Base-by-base conservation (phyloP, 129 eudicot genomes). In the Tagetes erecta region DNA sequence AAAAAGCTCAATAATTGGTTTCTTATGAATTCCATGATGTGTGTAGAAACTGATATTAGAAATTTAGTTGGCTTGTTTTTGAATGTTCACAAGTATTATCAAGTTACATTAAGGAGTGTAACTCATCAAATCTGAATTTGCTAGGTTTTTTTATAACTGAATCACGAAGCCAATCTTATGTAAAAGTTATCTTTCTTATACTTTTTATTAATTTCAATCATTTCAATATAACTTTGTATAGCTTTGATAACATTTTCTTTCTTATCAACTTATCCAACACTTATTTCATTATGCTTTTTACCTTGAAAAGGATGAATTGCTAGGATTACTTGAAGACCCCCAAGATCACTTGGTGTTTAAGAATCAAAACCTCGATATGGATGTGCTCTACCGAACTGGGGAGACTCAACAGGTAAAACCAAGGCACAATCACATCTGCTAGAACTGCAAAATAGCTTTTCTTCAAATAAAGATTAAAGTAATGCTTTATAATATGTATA, bases 261-360 rank as follows among this genome's bases (percentile, higher is more conserved):
- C 41, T 10, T 40, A 38, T 37, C 30, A 13, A 30, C 11, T 72
- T 44, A 45, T 75, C 1, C 53, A 8, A 56, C 34, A 1, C 49
- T 69, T 56, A 66, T 79, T 45, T 38, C 27, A 51, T 14, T 78
- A 8, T 67, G n/a, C 4, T 59, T 37, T 7, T 80, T 42, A 37
- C 76, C 30, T 67, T 47, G 64, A 76, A 76, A 84, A 92, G 98
- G 98, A 92, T 87, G 98, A 92, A 80, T 76, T 92, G 79, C 90
- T 89, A 68, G 96, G 98, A 52, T 83, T 89, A 74, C 84, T 76
- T 71, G 96, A 86, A 39, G 89, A 85, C 68, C 42, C 87, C 4
- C 80, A 80, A 62, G 76, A 84, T 62, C 88, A 89, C 81, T 70
- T 46, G 27, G 83, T 76, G 31, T 93, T 83, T 69, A 90, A 80